Evolutionary conservation across 768 basidiomycete species (phyloP), one percentile per base, ranked within the genome.

Genomic region (Leccinum boreale): DNA sequence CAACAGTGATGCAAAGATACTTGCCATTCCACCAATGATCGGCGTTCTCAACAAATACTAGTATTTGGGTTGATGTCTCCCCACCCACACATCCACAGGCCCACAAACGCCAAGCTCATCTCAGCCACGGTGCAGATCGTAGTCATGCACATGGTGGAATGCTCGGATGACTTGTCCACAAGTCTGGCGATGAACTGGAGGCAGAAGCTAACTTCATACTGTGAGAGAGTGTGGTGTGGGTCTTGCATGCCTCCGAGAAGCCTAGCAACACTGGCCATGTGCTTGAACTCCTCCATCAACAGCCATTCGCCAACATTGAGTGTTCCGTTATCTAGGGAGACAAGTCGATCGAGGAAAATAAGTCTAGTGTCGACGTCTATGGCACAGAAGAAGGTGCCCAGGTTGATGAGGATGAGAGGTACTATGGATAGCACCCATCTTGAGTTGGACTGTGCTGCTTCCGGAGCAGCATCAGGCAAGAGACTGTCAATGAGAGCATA

Each of bases 21-120:
- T 90, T 54, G 80, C 58, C 0, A 86, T 79, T 11, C 88, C 80
- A 26, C 84, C 85, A 50, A 96, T 84, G 59, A 96, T 62, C 0
- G 96, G 94, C 19, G 89, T 93, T 3, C 94, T 94, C 58, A 95
- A 77, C 36, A 99, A 79, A 72, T 98, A 26, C 26, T 26, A 99
- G 69, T 92, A 99, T 75, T 99, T 99, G 63, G 84, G 76, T 69
- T 93, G 91, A 8, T 61, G 59, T 94, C 89, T 3, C 87, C 90
- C 96, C 96, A 98, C 0, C 94, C 96, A 65, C 95, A 97, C 96
- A 99, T 99, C 19, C 97, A 83, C 69, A 99, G 73, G 24, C 96
- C 96, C 15, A 95, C 33, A 94, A 96, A 69, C 0, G 74, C 58
- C 29, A 65, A 59, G 5, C 78, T 75, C 5, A 81, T 67, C 26